Conservation (phyloP, 1,139 yeast genomes). For the Pichia sp. region DNA sequence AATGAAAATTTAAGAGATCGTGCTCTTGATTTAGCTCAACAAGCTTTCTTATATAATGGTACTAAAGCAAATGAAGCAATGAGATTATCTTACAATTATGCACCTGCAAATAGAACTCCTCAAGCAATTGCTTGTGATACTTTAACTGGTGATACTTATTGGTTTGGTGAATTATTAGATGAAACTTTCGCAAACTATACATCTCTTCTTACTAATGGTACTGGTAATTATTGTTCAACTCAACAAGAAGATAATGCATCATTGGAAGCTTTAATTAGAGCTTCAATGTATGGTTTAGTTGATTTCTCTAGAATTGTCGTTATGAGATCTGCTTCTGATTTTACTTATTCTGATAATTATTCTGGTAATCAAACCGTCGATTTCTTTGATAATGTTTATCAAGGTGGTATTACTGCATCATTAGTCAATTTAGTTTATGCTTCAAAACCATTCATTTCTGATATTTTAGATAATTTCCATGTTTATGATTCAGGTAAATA, state of each 20-base stretch:
- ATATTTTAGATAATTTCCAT: constrained; percentile 50
- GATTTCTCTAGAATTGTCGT: constrained; percentile 54
- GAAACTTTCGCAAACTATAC: constrained; percentile 47
- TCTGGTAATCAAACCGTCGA: constrained; percentile 39
- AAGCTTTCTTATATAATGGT: constrained; percentile 42
- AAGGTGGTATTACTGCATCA: constrained; percentile 50
- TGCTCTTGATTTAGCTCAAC: constrained; percentile 47
- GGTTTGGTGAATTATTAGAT: constrained; percentile 47
- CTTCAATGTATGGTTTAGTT: constrained; percentile 48
- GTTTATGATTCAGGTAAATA: constrained; percentile 37
- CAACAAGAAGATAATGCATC: constrained; percentile 70
- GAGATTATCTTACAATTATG: constrained; percentile 42
- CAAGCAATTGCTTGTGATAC: constrained; percentile 51
- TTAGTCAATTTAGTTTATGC: constrained; percentile 48
- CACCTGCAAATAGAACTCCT: constrained; percentile 48
- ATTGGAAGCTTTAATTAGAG: constrained; percentile 53
- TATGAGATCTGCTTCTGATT: constrained; percentile 61
- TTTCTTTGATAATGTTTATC: constrained; percentile 44
- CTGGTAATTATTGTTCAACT: constrained; percentile 55
- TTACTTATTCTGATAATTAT: constrained; percentile 49
- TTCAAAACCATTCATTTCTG: constrained; percentile 50
- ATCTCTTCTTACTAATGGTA: constrained; percentile 48
- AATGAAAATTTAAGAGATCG: constrained; percentile 55
- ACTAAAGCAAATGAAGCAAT: constrained; percentile 38
- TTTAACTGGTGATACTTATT: constrained; percentile 56